Conservation (phyloP, 1,284 basidiomycete species). For the Dichomitus squalens region DNA sequence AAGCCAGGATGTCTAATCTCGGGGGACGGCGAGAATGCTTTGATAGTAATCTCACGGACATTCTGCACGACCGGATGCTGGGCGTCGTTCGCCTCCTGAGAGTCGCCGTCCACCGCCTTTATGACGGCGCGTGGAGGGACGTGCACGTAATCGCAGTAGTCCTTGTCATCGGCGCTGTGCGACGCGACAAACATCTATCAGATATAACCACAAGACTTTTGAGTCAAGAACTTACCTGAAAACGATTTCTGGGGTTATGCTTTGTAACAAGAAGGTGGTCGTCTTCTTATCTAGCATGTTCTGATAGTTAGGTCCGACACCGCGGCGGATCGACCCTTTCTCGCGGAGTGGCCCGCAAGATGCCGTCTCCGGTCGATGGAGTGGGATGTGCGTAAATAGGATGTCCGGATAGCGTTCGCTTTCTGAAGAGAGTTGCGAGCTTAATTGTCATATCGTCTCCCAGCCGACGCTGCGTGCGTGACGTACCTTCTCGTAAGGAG, state of each 20-base stretch:
- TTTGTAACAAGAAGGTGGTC: slow-evolving; percentile 68
- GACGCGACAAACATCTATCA: slow-evolving; percentile 2
- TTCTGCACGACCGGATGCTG: neutral
- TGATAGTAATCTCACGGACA: slow-evolving; percentile 70
- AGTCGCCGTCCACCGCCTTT: neutral
- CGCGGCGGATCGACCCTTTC: slow-evolving; percentile 69
- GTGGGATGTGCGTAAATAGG: slow-evolving; percentile 82
- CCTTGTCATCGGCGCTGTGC: slow-evolving; percentile 83
- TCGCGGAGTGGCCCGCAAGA: slow-evolving; percentile 80
- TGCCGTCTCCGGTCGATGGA: slow-evolving; percentile 70
- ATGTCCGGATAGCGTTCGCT: slow-evolving; percentile 46
- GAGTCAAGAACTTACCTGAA: slow-evolving; percentile 58
- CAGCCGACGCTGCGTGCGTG: neutral
- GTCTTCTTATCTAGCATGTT: slow-evolving; percentile 78
- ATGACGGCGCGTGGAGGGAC: slow-evolving; percentile 43
- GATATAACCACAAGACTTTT: neutral
- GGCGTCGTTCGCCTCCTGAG: neutral
- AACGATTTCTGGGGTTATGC: slow-evolving; percentile 64
- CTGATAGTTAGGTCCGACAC: slow-evolving; percentile 82
- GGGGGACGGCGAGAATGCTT: slow-evolving; percentile 82
- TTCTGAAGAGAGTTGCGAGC: neutral
- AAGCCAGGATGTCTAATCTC: slow-evolving; percentile 81
- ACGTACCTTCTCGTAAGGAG: slow-evolving; percentile 50
- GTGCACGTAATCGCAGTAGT: slow-evolving; percentile 79
- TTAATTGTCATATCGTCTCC: neutral